These are phyloP conservation scores for Xylaria palmicola DNA, from an alignment of 495 filamentous ascomycete species.

Conservation along the genomic window DNA sequence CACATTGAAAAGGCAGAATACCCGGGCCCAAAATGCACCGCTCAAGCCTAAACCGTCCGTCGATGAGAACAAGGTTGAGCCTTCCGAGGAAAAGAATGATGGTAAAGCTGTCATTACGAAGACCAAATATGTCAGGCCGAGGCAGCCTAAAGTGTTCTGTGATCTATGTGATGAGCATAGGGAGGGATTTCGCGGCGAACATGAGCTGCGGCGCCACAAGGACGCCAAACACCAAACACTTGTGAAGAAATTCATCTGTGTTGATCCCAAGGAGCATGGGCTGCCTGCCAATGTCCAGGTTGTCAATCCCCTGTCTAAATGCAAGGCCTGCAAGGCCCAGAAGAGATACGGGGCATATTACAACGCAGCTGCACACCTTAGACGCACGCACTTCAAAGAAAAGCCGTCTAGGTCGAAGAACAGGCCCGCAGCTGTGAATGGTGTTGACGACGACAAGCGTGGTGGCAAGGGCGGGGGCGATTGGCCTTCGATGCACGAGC, in stretches of 20 bases:
- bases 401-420: constrained; percentile 44
- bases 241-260: constrained; percentile 79
- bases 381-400: constrained; percentile 78
- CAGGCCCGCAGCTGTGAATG: constrained; percentile 33
- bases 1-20: constrained; percentile 36
- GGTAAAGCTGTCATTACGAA: constrained; percentile 62
- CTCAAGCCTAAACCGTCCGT: constrained; percentile 42
- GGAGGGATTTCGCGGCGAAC: constrained; percentile 88
- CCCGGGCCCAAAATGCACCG: constrained; percentile 27
- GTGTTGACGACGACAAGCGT: constrained; percentile 54
- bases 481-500: constrained; percentile 73
- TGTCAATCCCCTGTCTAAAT: constrained; percentile 70
- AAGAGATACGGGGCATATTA: constrained; percentile 93
- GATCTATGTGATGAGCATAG: constrained; percentile 70
- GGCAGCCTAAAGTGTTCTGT: constrained; percentile 75
- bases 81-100: constrained; percentile 32
- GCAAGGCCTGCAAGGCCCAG: constrained; percentile 75
- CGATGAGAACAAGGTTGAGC: constrained; percentile 24
- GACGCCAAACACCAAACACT: constrained; percentile 73
- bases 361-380: constrained; percentile 90
- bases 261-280: constrained; percentile 35
- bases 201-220: constrained; percentile 85
- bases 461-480: constrained; percentile 84
- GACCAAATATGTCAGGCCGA: constrained; percentile 68
- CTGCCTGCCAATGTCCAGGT: constrained; percentile 43